Evolutionary conservation across 2,329 filamentous ascomycete species (phyloP), one percentile per base, ranked within the genome.

Genomic region (Curvularia hawaiiensis): DNA sequence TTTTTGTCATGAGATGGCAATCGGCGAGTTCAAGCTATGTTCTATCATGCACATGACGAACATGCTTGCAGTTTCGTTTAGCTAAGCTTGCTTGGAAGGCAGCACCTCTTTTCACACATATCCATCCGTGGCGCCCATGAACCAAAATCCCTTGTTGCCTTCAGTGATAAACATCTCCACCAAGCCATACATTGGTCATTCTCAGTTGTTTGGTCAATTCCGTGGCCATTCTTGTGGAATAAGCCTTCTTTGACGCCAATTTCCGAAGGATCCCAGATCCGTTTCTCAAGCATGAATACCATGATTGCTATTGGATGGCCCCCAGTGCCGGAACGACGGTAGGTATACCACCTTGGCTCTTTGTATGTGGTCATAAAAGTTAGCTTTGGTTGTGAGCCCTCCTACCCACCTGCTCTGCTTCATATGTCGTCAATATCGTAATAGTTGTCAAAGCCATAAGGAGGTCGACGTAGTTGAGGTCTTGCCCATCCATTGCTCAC

Each of bases 401-500:
- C 30, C 18, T 10, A 16, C 24, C 14, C 16, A 14, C 16, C 38
- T 24, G 7, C 7, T 39, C 24, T 14, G n/a, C 40, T 48, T 59
- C 46, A 62, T 20, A 62, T 52, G 9, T 62, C 59, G 22, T 62
- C 57, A 26, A 62, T 60, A 12, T 62, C 59, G 54, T 60, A 57
- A n/a, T 62, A 62, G 38, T 56, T 46, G 48, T 62, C 59, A 31
- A 54, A 54, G 12, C 48, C 51, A 28, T 60, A 59, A 10, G 48
- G 48, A 20, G 59, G 57, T 20, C 50, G 57, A 7, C 59, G 57
- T 16, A 62, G 50, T 31, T 57, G 48, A 40, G 59, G 59, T 38
- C 57, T 59, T 10, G 59, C 59, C 59, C 59, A 62, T 40, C 59
- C 59, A 18, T 60, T 62, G 22, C 57, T 57, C 40, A 62, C 47